Base-by-base conservation (phyloP, 495 filamentous ascomycete genomes). In the Xylona heveae region DNA sequence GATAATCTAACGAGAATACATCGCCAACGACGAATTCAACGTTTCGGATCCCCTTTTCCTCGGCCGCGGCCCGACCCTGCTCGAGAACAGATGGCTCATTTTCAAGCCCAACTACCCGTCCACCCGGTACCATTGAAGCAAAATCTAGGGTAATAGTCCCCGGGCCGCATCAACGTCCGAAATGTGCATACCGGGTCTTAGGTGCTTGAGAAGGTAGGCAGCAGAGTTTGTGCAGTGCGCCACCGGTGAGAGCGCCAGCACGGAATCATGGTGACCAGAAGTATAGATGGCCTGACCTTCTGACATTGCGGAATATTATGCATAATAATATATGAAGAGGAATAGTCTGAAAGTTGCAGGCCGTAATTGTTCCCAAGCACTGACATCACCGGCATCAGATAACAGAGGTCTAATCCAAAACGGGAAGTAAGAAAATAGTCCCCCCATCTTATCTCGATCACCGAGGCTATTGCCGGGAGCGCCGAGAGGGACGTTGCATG, bases 121-220 rank as follows among this genome's bases (percentile, higher is more conserved):
- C 67, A 20, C 58, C 26, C 0, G 62, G 55, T 1, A 62, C 57
- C 22, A 53, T 44, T 1, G 37, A 33, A 6, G 64, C 64, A 5
- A 71, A 42, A 28, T 61, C 64, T 1, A 57, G 42, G 1, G 64
- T 69, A 31, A 74, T 70, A 16, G 55, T 64, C 13, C 65, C 66
- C 0, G 64, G 65, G 9, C 66, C 65, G 42, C 66, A 71, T 28
- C 66, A 19, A 71, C 51, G 38, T 71, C 66, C 20, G 71, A 59
- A 22, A 71, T 60, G 10, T 52, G 47, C 45, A 58, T 53, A 25
- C 48, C 29, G 0, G 62, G 55, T 14, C 46, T 44, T 24, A 73
- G 43, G 36, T 60, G 51, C 1, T 53, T 56, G 1, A 68, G 42
- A 5, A 74, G 49, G 37, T 65, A 61, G 18, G 54, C 43, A 16